Percentiles rank a stretch among this genome's conserved stretches.
Conservation (phyloP, 2,329 filamentous ascomycete genomes). For the Xylariaceae sp. region DNA sequence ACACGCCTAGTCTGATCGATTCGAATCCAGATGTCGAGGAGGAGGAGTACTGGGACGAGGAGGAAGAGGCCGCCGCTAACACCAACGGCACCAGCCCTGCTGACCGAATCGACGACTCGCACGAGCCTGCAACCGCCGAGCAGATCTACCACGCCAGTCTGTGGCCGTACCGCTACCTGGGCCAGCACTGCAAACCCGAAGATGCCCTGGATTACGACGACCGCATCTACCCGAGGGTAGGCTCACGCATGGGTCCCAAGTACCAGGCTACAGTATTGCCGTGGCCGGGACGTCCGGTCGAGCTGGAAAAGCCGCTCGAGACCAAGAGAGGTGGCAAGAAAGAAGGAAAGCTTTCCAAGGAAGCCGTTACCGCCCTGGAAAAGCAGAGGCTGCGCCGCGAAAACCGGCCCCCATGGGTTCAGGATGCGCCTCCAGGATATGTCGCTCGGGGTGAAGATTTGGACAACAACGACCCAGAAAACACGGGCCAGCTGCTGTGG, state of each 20-base stretch:
- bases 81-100: slow-evolving; percentile 60
- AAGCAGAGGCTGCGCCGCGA: slow-evolving; percentile 72
- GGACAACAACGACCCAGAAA: slow-evolving; percentile 61
- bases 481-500: slow-evolving; percentile 71
- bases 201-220: slow-evolving; percentile 96
- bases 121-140: slow-evolving; percentile 63
- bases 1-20: slow-evolving; percentile 70
- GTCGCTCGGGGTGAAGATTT: slow-evolving; percentile 75
- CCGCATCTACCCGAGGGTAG: slow-evolving; percentile 91
- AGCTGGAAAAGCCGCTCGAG: slow-evolving; percentile 83
- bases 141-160: slow-evolving; percentile 88
- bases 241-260: slow-evolving; percentile 81
- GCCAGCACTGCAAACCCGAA: slow-evolving; percentile 90
- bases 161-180: slow-evolving; percentile 94
- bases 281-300: slow-evolving; percentile 82
- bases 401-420: slow-evolving; percentile 83
- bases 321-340: slow-evolving; percentile 78
- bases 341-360: slow-evolving; percentile 70
- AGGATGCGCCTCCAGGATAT: slow-evolving; percentile 85
- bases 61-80: slow-evolving; percentile 62
- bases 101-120: slow-evolving; percentile 47
- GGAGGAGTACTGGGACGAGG: slow-evolving; percentile 57
- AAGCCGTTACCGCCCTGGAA: slow-evolving; percentile 70
- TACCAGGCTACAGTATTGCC: slow-evolving; percentile 81
- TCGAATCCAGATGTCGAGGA: slow-evolving; percentile 59